A percentile compares a stretch with the other conserved stretches of the same genome.
Conservation (phyloP, 2,329 filamentous ascomycete species). For the Venturiaceae sp. region DNA sequence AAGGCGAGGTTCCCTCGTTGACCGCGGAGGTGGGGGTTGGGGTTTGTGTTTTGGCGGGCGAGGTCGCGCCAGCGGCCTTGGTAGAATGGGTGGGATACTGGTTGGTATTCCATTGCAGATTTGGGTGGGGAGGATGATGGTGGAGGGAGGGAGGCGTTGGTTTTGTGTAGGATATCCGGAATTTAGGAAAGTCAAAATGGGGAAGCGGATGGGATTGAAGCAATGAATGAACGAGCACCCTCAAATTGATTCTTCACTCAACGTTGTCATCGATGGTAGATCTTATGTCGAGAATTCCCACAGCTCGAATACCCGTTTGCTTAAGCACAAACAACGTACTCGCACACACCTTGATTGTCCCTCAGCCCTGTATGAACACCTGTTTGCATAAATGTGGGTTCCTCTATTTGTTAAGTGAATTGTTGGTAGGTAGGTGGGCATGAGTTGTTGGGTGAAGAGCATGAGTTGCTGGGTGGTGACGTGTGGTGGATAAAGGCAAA, state of each 20-base stretch:
- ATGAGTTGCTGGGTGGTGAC: not conserved
- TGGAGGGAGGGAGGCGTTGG: not conserved
- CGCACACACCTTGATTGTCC: not conserved
- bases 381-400: not conserved
- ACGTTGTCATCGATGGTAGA: not conserved
- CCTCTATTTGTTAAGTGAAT: not conserved
- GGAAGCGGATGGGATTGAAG: not conserved
- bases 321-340: not conserved
- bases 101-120: not conserved
- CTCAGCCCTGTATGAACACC: not conserved
- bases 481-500: not conserved
- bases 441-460: not conserved
- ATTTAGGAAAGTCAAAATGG: no score
- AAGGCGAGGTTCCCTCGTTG: slow-evolving; percentile 30
- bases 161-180: not conserved
- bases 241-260: not conserved
- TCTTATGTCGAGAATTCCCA: not conserved
- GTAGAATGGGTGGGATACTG: slow-evolving; percentile 1
- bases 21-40: slow-evolving; percentile 8
- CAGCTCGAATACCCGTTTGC: not conserved
- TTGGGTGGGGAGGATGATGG: not conserved
- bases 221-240: no score
- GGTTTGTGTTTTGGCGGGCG: not conserved
- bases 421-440: no score
- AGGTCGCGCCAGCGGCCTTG: not conserved